Evolutionary conservation across 495 filamentous ascomycete genomes (phyloP).

Genomic region (Clohesyomyces aquaticus): DNA sequence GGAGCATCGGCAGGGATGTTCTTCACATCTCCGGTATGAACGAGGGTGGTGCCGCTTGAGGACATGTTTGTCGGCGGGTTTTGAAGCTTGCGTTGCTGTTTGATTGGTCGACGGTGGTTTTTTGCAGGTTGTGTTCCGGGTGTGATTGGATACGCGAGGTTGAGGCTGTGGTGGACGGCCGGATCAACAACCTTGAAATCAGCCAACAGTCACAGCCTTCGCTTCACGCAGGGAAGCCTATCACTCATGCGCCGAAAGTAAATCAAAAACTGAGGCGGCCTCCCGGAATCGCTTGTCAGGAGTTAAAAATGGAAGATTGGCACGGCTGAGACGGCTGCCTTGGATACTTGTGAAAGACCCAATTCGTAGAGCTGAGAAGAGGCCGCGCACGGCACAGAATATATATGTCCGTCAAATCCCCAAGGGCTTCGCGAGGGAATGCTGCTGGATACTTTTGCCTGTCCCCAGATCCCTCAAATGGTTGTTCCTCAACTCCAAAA

Average conservation of each 20-base stretch:
- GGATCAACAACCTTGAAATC: not conserved
- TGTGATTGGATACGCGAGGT: not conserved
- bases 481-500: not conserved
- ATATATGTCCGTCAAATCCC: not conserved
- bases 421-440: no score
- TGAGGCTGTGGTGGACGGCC: not conserved
- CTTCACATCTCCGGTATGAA: not conserved
- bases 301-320: not conserved
- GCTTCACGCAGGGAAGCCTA: not conserved
- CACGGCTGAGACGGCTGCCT: not conserved
- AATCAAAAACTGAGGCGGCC: not conserved
- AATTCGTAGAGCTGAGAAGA: not conserved
- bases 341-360: not conserved
- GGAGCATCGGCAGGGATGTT: not conserved
- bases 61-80: not conserved
- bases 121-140: no score
- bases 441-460: no score
- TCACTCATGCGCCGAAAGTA: not conserved
- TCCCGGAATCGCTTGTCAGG: not conserved
- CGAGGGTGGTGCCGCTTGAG: not conserved
- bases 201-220: not conserved
- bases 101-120: not conserved
- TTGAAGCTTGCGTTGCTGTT: not conserved
- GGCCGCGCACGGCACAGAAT: not conserved
- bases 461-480: not conserved